Conservation (phyloP, 176 grass and related monocot genomes). For the Puccinellia tenuiflora region DNA sequence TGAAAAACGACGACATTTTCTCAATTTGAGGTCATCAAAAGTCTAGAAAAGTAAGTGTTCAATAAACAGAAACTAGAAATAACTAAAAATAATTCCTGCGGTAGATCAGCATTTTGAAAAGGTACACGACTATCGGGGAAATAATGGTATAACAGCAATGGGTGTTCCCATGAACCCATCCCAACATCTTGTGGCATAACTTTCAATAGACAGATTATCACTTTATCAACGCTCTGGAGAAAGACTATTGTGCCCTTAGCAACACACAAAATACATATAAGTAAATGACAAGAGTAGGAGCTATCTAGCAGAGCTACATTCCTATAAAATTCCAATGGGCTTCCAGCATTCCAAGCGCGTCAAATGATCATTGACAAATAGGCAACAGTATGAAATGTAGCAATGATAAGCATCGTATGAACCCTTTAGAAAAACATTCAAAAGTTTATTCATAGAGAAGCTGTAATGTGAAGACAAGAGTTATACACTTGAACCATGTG, state of each 20-base stretch:
- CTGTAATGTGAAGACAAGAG: neutral
- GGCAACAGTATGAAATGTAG: neutral
- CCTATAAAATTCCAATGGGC: neutral
- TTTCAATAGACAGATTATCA: neutral
- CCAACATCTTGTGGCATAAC: neutral
- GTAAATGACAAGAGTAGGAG: neutral
- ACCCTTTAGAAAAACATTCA: neutral
- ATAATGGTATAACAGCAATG: neutral
- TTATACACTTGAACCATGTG: neutral
- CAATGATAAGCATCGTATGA: neutral
- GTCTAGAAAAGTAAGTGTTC: neutral
- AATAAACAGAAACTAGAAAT: neutral
- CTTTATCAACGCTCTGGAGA: neutral
- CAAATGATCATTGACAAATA: neutral
- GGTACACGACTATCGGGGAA: neutral
- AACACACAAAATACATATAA: neutral
- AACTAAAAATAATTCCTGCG: neutral
- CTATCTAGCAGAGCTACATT: neutral
- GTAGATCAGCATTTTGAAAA: neutral
- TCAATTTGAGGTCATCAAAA: constrained; percentile 11
- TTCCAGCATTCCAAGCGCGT: neutral
- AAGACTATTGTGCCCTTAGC: neutral
- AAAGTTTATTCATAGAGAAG: neutral
- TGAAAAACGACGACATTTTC: neutral
- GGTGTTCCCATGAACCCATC: neutral